Base-by-base conservation (phyloP, 306 rosid species). In the Casuarina equisetifolia region DNA sequence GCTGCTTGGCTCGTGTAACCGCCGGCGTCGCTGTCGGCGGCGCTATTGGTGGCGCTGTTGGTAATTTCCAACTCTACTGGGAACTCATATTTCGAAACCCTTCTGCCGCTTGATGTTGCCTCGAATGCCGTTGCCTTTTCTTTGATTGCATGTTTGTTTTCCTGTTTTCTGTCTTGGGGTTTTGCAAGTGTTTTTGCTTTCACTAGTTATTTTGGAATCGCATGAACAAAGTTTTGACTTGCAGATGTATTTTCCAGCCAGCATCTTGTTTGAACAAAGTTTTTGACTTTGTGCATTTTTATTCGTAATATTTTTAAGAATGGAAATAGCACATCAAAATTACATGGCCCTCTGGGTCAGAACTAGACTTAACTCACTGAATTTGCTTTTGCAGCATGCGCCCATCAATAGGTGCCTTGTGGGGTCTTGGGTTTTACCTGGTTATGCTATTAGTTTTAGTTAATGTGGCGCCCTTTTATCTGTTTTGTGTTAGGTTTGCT, bases 1-100 rank as follows among this genome's bases (percentile, higher is more conserved):
- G 91, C 79, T 91, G 97, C 67, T 79, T 91, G 76, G 80, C 90
- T 75, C 90, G 92, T 57, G 87, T 89, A 58, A 82, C 86, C 11
- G 90, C 92, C 67, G 94, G 94, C 36, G 88, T 82, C n/a, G 92
- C 90, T 12, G 81, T 89, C 46, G 97, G 97, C 35, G 94, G 90
- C 6, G 97, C 94, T 6, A 84, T 89, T 0, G 94, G 97, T 9
- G 92, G 92, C 44, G 97, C 92, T 32, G 91, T 91, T 7, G 97
- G 97, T 91, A 69, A 68, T 43, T 61, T 1, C 42, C 19, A 10
- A 10, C 43, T 15, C 49, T 15, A 25, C 48, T 10, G 4, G 1
- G 20, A 19, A 12, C 51, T 48, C 12, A 9, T 48, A 48, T 44
- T 45, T 49, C 50, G 44, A 1, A 46, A 10, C 58, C 74, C 39